Base-by-base conservation (phyloP, 176 grass and related monocot genomes). In the Juncus effusus region DNA sequence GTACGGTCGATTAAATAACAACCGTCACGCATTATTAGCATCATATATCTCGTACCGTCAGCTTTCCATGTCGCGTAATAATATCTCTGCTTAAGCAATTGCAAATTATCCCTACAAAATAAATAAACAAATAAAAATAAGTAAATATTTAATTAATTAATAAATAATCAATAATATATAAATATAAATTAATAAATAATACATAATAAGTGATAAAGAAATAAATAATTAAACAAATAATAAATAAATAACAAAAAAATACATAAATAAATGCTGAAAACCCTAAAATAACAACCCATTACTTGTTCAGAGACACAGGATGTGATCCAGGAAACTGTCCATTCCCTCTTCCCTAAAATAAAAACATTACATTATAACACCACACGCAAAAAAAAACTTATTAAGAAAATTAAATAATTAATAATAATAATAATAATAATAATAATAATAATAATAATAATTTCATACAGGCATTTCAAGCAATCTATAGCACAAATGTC, bases 21-120 rank as follows among this genome's bases (percentile, higher is more conserved):
- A 44, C 88, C 93, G 61, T 83, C 80, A 64, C 72, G 83, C 60
- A 77, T 75, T 83, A 99, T 90, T 78, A 99, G 89, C 88, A 99
- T 99, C 95, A 99, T 99, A 82, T 99, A 99, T 37, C 95, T 80
- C n/a, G 95, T 99, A 50, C 95, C 95, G 35, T 99, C 95, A 72
- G 95, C 95, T 75, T 99, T 99, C 89, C 95, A 99, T 76, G 95
- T 99, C 82, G 95, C 84, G 89, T 87, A 94, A 81, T 99, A 99
- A 69, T 99, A 99, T 56, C 89, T 76, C n/a, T 99, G 95, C 73
- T 88, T 99, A 76, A 99, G 74, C 51, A 99, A 76, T 73, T 99
- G 95, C 36, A 99, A 71, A 77, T 99, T 99, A 3, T 99, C 89
- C 16, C 95, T 99, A 78, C 57, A 80, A n/a, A 28, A 28, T 28